Evolutionary conservation across 768 basidiomycete genomes (phyloP).

Genomic region (Scleroderma bovista): DNA sequence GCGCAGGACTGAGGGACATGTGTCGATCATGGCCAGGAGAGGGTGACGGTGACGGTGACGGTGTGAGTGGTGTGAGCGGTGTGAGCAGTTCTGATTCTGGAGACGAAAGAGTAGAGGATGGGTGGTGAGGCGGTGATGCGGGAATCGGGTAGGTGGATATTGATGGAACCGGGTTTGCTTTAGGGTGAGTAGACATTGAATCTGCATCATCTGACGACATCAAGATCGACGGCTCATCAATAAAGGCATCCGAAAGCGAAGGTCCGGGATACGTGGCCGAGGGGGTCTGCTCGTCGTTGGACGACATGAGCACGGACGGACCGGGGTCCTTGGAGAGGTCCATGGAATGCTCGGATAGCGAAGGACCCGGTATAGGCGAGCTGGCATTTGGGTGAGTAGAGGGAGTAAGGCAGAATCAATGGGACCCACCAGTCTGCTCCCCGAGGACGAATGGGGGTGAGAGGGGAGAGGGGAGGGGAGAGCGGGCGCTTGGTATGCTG

Average conservation of each 20-base stretch:
- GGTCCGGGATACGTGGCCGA: neutral
- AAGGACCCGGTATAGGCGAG: neutral
- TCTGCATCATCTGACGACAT: conserved; percentile 4
- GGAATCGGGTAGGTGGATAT: neutral
- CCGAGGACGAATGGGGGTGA: conserved; percentile 2
- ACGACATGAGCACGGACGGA: conserved; percentile 1
- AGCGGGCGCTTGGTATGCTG: conserved; percentile 12
- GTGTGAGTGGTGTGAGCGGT: conserved; percentile 19
- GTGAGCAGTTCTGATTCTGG: conserved; percentile 12
- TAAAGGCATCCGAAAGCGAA: neutral
- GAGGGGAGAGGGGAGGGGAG: conserved; percentile 2
- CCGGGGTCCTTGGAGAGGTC: neutral
- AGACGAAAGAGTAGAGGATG: neutral
- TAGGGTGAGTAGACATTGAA: neutral
- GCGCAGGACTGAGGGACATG: neutral
- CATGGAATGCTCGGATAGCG: conserved; percentile 3
- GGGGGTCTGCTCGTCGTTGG: neutral
- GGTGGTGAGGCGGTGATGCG: neutral
- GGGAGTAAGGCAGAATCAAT: neutral
- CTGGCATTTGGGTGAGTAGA: neutral
- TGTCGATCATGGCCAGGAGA: conserved; percentile 25
- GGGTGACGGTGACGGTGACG: conserved; percentile 17
- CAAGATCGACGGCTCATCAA: conserved; percentile 6
- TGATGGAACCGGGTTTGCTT: neutral
- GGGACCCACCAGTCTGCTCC: conserved; percentile 2